These are phyloP conservation scores for Podila horticola DNA, from an alignment of 192 early-diverging fungal genomes.

Conservation along the genomic window DNA sequence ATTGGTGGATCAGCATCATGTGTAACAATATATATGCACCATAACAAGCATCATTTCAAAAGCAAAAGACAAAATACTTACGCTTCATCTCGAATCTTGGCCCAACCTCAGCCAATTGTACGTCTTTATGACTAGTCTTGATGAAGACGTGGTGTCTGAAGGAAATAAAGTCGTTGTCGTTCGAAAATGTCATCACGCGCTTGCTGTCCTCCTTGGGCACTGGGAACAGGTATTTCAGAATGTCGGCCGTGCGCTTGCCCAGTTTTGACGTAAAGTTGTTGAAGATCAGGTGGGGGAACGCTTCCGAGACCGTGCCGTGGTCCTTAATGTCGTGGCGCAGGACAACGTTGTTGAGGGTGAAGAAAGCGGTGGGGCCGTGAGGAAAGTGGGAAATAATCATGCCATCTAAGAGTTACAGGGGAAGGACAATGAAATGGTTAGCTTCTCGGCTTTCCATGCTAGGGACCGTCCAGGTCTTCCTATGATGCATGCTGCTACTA, in stretches of 20 bases:
- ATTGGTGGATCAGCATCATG: neutral
- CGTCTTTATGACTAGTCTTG: slow-evolving; percentile 89
- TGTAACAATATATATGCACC: neutral
- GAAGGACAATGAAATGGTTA: slow-evolving; percentile 2
- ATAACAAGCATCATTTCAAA: neutral
- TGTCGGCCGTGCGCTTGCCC: slow-evolving; percentile 75
- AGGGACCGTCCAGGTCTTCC: neutral
- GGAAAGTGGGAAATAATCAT: slow-evolving; percentile 96
- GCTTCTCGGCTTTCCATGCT: no score
- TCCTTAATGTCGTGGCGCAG: slow-evolving; percentile 97
- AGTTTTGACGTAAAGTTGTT: slow-evolving; percentile 92
- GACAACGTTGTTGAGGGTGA: slow-evolving; percentile 97
- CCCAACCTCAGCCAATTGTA: slow-evolving; percentile 95
- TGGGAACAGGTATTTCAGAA: slow-evolving; percentile 97
- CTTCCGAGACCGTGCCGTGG: slow-evolving; percentile 96
- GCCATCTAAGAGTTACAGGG: slow-evolving; percentile 68
- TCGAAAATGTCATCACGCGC: slow-evolving; percentile 97
- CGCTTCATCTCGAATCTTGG: slow-evolving; percentile 98
- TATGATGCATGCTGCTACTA: neutral
- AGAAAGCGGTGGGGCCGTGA: slow-evolving; percentile 98
- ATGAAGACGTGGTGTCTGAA: slow-evolving; percentile 98
- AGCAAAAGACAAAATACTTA: slow-evolving; percentile 43
- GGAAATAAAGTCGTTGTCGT: slow-evolving; percentile 96
- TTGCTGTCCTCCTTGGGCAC: slow-evolving; percentile 97
- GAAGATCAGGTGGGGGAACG: slow-evolving; percentile 97